Evolutionary conservation across 106 monocot species (phyloP).

Genomic region (Narthecium ossifragum): DNA sequence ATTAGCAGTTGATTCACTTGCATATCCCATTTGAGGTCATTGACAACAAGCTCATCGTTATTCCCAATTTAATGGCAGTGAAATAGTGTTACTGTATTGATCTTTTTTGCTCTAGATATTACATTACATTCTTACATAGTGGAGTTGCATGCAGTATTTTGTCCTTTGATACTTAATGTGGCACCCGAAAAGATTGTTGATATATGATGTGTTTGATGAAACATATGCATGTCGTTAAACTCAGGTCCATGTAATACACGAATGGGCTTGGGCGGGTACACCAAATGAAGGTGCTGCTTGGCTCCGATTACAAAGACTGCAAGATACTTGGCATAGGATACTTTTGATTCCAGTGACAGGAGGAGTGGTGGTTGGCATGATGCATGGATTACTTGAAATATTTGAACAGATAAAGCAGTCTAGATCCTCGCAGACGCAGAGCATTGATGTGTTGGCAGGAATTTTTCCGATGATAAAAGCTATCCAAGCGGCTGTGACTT

Average conservation of each 20-base stretch:
- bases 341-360: constrained; percentile 93
- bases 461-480: constrained; percentile 92
- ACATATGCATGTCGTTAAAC: not conserved
- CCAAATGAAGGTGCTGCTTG: constrained; percentile 98
- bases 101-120: too few species aligned
- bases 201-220: too few species aligned
- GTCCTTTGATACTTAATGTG: too few species aligned
- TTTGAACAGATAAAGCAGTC: constrained; percentile 91
- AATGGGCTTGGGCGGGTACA: constrained; percentile 99
- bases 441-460: constrained; percentile 64
- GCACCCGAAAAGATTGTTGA: too few species aligned
- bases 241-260: constrained; percentile 95
- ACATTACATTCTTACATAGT: too few species aligned
- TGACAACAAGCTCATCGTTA: too few species aligned
- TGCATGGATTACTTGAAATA: constrained; percentile 98
- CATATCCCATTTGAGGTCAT: too few species aligned
- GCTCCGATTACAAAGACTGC: constrained; percentile 86
- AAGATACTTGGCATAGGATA: constrained; percentile 98
- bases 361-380: constrained; percentile 99
- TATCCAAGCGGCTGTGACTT: constrained; percentile 91
- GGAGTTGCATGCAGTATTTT: too few species aligned
- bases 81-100: too few species aligned
- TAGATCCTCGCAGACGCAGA: constrained; percentile 57
- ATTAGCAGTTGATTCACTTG: too few species aligned
- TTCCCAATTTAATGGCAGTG: too few species aligned